phyloP scores from a whole-genome alignment of 1,284 basidiomycete species.

The Termitomyces sp. region DNA sequence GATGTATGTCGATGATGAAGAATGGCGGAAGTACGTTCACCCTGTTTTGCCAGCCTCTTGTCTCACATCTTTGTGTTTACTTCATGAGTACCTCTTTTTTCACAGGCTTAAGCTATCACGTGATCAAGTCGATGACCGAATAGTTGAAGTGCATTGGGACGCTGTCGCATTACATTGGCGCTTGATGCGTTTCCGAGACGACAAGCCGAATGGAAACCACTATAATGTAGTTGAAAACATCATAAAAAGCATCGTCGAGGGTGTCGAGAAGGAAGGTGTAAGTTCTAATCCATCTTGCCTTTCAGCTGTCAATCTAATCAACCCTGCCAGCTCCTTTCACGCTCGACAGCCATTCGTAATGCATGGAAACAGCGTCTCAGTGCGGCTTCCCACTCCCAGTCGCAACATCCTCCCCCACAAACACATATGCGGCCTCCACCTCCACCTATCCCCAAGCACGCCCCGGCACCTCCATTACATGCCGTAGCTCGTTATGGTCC shows the following conservation, averaged over 20 bases:
- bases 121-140: conserved; percentile 88
- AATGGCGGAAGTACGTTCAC: conserved; percentile 79
- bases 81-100: conserved; percentile 6
- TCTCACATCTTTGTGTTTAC: conserved; percentile 6
- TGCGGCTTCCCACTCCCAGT: neutral
- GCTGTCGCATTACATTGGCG: conserved; percentile 63
- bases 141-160: conserved; percentile 95
- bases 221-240: conserved; percentile 79
- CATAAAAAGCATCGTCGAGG: conserved; percentile 83
- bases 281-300: conserved; percentile 23
- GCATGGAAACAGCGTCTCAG: conserved; percentile 64
- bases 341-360: conserved; percentile 52
- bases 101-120: conserved; percentile 77
- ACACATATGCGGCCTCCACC: conserved; percentile 18
- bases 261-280: conserved; percentile 82
- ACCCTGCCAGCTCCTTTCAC: conserved; percentile 54
- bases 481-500: conserved; percentile 58
- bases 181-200: conserved; percentile 88
- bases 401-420: conserved; percentile 25
- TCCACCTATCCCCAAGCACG: conserved; percentile 9
- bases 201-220: conserved; percentile 90
- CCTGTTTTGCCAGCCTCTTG: neutral
- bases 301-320: conserved; percentile 2
- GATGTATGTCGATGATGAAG: conserved; percentile 82
- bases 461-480: conserved; percentile 17